These are phyloP conservation scores for Ustilago loliicola DNA, from an alignment of 1,284 basidiomycete genomes.

Conservation along the genomic window DNA sequence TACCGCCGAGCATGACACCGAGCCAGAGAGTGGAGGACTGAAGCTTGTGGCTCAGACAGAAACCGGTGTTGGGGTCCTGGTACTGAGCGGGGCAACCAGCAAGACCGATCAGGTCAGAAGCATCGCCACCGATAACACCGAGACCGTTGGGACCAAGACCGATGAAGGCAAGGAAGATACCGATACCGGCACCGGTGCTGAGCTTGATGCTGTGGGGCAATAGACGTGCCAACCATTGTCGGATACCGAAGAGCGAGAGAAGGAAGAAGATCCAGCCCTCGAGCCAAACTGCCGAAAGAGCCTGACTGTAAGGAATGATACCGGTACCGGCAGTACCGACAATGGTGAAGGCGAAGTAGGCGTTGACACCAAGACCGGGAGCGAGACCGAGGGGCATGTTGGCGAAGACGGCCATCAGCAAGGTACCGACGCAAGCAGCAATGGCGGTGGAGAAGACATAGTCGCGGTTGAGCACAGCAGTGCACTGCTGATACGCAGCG, in stretches of 20 bases:
- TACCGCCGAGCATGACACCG: slow-evolving; percentile 88
- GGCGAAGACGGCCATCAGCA: slow-evolving; percentile 85
- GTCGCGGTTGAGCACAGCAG: slow-evolving; percentile 53
- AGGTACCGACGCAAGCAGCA: slow-evolving; percentile 80
- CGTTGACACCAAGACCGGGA: slow-evolving; percentile 76
- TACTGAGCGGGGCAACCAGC: slow-evolving; percentile 77
- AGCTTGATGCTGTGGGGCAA: slow-evolving; percentile 89
- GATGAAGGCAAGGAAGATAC: slow-evolving; percentile 77
- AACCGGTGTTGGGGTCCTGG: slow-evolving; percentile 71
- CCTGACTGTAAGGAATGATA: slow-evolving; percentile 82
- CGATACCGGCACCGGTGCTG: slow-evolving; percentile 87
- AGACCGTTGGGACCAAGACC: slow-evolving; percentile 78
- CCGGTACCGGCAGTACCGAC: slow-evolving; percentile 86
- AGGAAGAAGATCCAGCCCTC: slow-evolving; percentile 85
- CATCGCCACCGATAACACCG: slow-evolving; percentile 82
- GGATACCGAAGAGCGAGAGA: slow-evolving; percentile 84
- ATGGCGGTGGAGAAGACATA: slow-evolving; percentile 78
- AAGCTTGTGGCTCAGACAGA: slow-evolving; percentile 79
- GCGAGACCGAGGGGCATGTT: slow-evolving; percentile 83
- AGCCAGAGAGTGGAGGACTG: slow-evolving; percentile 85
- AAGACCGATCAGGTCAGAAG: slow-evolving; percentile 81
- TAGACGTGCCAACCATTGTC: slow-evolving; percentile 88
- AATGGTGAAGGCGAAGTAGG: slow-evolving; percentile 90
- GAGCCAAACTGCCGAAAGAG: slow-evolving; percentile 82
- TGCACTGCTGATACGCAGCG: slow-evolving; percentile 74